Evolutionary conservation across 768 basidiomycete species (phyloP), one percentile per base, ranked within the genome.

Genomic region (Lactarius evosmus): DNA sequence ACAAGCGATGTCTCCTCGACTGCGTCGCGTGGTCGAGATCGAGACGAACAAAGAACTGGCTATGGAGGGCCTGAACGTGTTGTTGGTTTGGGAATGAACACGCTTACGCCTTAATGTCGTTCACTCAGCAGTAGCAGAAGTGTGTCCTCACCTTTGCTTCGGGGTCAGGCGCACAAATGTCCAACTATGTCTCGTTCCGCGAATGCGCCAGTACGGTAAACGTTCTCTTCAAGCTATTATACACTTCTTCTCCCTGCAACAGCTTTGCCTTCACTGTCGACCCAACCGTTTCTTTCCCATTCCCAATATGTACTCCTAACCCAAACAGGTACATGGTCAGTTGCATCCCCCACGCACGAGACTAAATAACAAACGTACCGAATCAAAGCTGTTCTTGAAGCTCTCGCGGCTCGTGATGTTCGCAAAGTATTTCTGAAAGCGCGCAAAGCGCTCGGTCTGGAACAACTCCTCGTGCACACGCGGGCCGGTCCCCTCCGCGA

Each of bases 401-500:
- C 83, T 86, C 25, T 78, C 75, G 67, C 86, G 77, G 12, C 72
- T 77, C 67, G 79, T 76, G 36, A 85, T 58, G 32, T 77, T 78
- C 4, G 71, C 71, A 29, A 73, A 75, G 61, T 85, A 87, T 58
- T 76, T 75, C 38, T 74, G 73, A 59, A 83, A 78, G 57, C 79
- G 77, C 22, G 72, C 77, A 62, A 79, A 87, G 63, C 80, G 69
- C 54, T 80, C 58, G 53, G 62, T 70, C 62, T 74, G 71, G 58
- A 86, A 72, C 4, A 70, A 73, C 22, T 79, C 74, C 56, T 63
- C 33, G 19, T 79, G 74, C 4, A 79, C 71, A 60, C 75, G 78
- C 53, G 77, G 72, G 6, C 83, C 85, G 25, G 69, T 72, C 16
- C 77, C 76, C 6, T 60, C 56, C 16, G 54, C 34, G 65, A 73